Percentiles rank a stretch among this genome's conserved stretches.
Evolutionary conservation across 2,329 filamentous ascomycete genomes (phyloP).

Genomic region (Corinectria fuckeliana): DNA sequence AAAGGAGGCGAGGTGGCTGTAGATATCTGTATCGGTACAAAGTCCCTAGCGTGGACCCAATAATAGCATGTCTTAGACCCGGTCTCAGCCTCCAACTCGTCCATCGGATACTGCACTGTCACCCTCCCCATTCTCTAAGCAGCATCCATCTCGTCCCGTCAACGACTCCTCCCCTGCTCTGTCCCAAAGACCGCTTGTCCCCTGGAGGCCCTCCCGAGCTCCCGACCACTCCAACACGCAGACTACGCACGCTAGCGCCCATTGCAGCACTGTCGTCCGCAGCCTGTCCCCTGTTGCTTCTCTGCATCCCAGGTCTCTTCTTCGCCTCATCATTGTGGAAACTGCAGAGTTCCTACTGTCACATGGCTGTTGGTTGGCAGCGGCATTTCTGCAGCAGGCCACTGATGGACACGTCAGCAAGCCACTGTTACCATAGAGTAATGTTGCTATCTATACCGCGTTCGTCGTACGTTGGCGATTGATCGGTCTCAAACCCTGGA

Average conservation of each 20-base stretch:
- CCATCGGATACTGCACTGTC: too few species aligned
- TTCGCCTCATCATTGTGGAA: background rate
- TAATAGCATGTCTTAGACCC: too few species aligned
- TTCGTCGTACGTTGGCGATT: conserved; percentile 3
- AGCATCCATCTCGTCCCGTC: background rate
- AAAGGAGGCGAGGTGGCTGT: too few species aligned
- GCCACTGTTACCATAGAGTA: background rate
- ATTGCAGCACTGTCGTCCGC: background rate
- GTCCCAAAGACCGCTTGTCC: background rate
- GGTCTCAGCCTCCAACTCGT: too few species aligned
- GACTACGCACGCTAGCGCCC: background rate
- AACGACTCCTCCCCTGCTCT: background rate
- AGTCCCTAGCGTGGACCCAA: too few species aligned
- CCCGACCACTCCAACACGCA: background rate
- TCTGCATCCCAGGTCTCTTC: background rate
- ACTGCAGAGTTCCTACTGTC: background rate
- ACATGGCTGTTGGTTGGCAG: too few species aligned
- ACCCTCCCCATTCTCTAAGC: too few species aligned
- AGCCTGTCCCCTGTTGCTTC: background rate
- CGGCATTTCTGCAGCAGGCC: too few species aligned
- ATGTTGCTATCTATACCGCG: background rate
- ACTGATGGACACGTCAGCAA: conserved; percentile 12
- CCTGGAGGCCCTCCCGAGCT: too few species aligned
- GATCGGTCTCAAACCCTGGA: background rate
- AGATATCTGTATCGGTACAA: too few species aligned